Percentiles rank a stretch among this genome's conserved stretches.
These are phyloP conservation scores for Coemansia sp. DNA, from an alignment of 371 early-diverging fungal species.

Conservation along the genomic window DNA sequence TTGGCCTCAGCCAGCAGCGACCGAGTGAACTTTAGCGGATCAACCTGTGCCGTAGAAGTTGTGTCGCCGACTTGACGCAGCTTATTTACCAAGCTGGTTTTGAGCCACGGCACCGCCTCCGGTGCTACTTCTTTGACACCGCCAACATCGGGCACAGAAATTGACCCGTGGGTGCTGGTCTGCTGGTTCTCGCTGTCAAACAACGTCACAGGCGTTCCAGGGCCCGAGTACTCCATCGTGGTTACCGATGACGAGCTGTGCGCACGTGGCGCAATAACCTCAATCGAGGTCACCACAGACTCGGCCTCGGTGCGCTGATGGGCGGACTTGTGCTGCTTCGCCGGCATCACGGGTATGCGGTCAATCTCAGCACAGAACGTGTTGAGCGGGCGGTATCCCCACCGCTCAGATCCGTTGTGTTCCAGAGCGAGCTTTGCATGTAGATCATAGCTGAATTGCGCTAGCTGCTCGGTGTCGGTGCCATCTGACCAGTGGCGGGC, in stretches of 20 bases:
- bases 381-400: constrained; percentile 61
- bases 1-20: constrained; percentile 55
- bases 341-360: constrained; percentile 45
- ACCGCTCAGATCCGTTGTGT: constrained; percentile 56
- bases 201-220: constrained; percentile 12
- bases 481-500: constrained; percentile 65
- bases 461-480: constrained; percentile 53
- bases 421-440: constrained; percentile 61
- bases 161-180: constrained; percentile 39
- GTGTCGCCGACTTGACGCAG: constrained; percentile 55
- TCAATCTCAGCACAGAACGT: constrained; percentile 55
- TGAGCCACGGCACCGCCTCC: constrained; percentile 53
- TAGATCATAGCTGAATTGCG: constrained; percentile 59
- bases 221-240: constrained; percentile 12
- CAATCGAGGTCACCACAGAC: constrained; percentile 40
- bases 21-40: constrained; percentile 58
- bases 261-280: constrained; percentile 42
- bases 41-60: constrained; percentile 62
- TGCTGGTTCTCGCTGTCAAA: constrained; percentile 14
- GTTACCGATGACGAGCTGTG: constrained; percentile 11
- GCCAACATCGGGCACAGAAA: constrained; percentile 34
- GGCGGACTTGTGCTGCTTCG: constrained; percentile 38
- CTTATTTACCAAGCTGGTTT: constrained; percentile 42
- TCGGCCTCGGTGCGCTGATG: constrained; percentile 32
- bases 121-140: constrained; percentile 33